Percentiles rank a stretch among this genome's conserved stretches.
Evolutionary conservation across 345 rosid genomes (phyloP).

Genomic region (Cardamine occulta): DNA sequence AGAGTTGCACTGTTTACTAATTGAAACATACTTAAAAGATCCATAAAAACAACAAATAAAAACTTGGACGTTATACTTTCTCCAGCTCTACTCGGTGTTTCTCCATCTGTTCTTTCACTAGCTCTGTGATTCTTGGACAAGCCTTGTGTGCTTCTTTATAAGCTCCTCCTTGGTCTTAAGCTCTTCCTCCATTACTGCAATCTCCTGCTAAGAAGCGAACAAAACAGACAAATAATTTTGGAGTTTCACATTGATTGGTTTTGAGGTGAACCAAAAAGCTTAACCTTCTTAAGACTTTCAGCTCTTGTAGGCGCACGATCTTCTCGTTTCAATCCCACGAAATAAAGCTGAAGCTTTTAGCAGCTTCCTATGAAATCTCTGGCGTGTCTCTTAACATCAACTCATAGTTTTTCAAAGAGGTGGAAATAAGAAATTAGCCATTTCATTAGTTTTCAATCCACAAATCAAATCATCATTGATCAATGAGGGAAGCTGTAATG

Average conservation of each 20-base stretch:
- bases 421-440: neutral
- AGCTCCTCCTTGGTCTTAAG: slow-evolving; percentile 62
- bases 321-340: slow-evolving; percentile 78
- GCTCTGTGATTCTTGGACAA: slow-evolving; percentile 69
- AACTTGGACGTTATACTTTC: slow-evolving; percentile 49
- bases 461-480: neutral
- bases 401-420: slow-evolving; percentile 41
- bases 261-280: neutral
- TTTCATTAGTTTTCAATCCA: neutral
- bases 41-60: neutral
- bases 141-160: slow-evolving; percentile 66
- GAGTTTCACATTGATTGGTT: neutral
- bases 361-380: slow-evolving; percentile 99
- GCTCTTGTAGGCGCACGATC: slow-evolving; percentile 69
- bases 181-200: slow-evolving; percentile 81
- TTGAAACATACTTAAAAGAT: neutral
- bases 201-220: slow-evolving; percentile 56
- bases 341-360: slow-evolving; percentile 86
- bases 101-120: slow-evolving; percentile 68
- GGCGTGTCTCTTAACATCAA: slow-evolving; percentile 92
- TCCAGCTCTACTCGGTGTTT: slow-evolving; percentile 70
- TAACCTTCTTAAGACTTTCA: slow-evolving; percentile 73
- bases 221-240: neutral
- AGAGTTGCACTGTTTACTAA: slow-evolving; percentile 19
- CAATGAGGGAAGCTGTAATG: neutral